A percentile compares a stretch with the other conserved stretches of the same genome.
phyloP scores from a whole-genome alignment of 108 stramenopile genomes.

The Chaetoceros tenuissimus region DNA sequence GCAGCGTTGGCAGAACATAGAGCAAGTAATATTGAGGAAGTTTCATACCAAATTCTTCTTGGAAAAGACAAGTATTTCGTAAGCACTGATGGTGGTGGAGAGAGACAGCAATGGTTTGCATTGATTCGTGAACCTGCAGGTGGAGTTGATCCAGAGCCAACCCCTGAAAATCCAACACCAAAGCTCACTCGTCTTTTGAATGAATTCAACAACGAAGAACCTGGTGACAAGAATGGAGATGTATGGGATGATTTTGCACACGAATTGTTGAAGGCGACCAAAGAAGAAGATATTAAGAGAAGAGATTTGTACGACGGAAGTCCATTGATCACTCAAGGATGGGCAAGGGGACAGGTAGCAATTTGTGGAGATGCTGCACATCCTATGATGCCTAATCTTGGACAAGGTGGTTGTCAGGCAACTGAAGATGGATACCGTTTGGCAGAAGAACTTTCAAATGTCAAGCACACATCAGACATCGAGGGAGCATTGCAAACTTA shows the following conservation, averaged over 20 bases:
- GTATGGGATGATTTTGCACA: conserved; percentile 88
- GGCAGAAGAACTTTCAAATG: conserved; percentile 78
- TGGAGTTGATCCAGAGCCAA: conserved; percentile 81
- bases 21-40: conserved; percentile 87
- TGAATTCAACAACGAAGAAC: conserved; percentile 61
- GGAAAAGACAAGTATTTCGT: conserved; percentile 95
- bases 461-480: conserved; percentile 65
- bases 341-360: conserved; percentile 85
- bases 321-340: conserved; percentile 67
- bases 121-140: conserved; percentile 84
- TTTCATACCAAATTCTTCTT: conserved; percentile 84
- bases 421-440: conserved; percentile 94
- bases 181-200: conserved; percentile 76
- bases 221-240: conserved; percentile 77
- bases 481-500: conserved; percentile 56
- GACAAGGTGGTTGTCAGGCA: conserved; percentile 95
- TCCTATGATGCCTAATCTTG: conserved; percentile 92
- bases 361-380: conserved; percentile 94
- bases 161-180: conserved; percentile 74
- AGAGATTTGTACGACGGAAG: conserved; percentile 95
- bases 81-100: conserved; percentile 91
- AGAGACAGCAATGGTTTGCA: conserved; percentile 98
- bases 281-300: conserved; percentile 92
- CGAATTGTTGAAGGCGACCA: conserved; percentile 83
- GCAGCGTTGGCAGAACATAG: conserved; percentile 75